Evolutionary conservation across 495 filamentous ascomycete genomes (phyloP), one percentile per base, ranked within the genome.

Genomic region (Penicillium taxi): DNA sequence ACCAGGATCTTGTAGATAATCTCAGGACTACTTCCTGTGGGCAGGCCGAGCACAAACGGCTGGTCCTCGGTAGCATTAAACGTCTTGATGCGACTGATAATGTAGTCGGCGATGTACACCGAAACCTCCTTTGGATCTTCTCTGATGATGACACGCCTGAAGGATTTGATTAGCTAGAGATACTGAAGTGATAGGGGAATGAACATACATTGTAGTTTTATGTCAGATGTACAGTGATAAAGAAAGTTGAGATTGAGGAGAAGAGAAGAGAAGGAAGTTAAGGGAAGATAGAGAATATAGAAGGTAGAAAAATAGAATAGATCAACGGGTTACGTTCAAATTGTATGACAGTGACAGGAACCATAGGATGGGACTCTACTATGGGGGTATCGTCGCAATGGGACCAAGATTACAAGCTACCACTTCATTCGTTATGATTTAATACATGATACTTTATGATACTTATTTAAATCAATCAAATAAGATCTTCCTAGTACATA

Each of bases 71-170:
- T 81, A 4, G 86, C 84, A 23, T 70, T 70, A 62, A 84, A 90
- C 26, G 71, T 55, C 32, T 81, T 78, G 67, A 93, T 87, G 28
- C 85, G 75, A 81, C 77, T 72, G 58, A 88, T 77, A 53, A 93
- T 87, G 66, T 90, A 90, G 52, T 86, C 76, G 34, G 84, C 82
- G 43, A 87, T 80, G 55, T 87, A 88, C 50, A 67, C 63, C 44
- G 84, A 84, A 20, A 80, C 81, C 26, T 69, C 61, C 9, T 67
- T 56, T 30, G 77, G 68, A 47, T 82, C 70, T 53, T 86, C 78
- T 55, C 81, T 72, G 59, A 93, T 85, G 58, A 90, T 87, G 52
- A 93, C 79, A 58, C 86, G 77, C 86, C 85, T 93, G 41, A n/a
- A 30, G 37, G 6, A 30, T 23, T 11, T 17, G n/a, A 29, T 13